A percentile compares a stretch with the other conserved stretches of the same genome.
Conservation (phyloP, 1,284 basidiomycete species). For the Inonotus hispidus region DNA sequence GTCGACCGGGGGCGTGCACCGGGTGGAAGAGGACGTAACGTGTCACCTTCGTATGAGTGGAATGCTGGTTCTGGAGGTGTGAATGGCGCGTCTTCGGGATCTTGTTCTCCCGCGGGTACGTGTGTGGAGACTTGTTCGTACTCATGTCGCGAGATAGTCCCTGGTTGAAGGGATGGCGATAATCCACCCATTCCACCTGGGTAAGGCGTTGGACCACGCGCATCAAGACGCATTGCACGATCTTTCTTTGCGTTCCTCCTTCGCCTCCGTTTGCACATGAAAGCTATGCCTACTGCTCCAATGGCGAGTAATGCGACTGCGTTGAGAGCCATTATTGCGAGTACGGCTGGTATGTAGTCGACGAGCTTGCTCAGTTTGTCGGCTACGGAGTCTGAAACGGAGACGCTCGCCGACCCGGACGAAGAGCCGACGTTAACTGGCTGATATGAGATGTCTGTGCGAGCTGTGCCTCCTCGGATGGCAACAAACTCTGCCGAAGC, state of each 20-base stretch:
- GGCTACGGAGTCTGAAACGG: slow-evolving; percentile 49
- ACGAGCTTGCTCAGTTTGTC: slow-evolving; percentile 54
- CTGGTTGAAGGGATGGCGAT: background rate
- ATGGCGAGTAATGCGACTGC: slow-evolving; percentile 59
- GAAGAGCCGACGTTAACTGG: slow-evolving; percentile 33
- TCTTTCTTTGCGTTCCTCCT: slow-evolving; percentile 22
- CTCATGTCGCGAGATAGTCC: background rate
- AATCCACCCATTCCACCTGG: slow-evolving; percentile 3
- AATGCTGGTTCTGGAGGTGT: slow-evolving; percentile 18
- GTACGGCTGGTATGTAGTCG: slow-evolving; percentile 60
- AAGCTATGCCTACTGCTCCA: slow-evolving; percentile 43
- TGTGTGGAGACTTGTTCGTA: slow-evolving; percentile 11
- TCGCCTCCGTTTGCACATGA: slow-evolving; percentile 41
- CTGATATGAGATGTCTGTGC: slow-evolving; percentile 62
- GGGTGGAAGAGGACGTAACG: slow-evolving; percentile 13
- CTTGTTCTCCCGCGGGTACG: slow-evolving; percentile 4
- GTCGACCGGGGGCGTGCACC: slow-evolving; percentile 14
- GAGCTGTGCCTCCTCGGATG: slow-evolving; percentile 55
- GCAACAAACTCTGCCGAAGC: slow-evolving; percentile 67
- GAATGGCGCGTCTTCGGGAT: slow-evolving; percentile 18
- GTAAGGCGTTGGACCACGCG: slow-evolving; percentile 10
- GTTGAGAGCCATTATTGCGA: slow-evolving; percentile 68
- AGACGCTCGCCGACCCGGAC: slow-evolving; percentile 34
- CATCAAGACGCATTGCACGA: background rate
- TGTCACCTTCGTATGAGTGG: slow-evolving; percentile 15